Evolutionary conservation across 108 stramenopile species (phyloP).

Genomic region (Aureococcus anophagefferens): DNA sequence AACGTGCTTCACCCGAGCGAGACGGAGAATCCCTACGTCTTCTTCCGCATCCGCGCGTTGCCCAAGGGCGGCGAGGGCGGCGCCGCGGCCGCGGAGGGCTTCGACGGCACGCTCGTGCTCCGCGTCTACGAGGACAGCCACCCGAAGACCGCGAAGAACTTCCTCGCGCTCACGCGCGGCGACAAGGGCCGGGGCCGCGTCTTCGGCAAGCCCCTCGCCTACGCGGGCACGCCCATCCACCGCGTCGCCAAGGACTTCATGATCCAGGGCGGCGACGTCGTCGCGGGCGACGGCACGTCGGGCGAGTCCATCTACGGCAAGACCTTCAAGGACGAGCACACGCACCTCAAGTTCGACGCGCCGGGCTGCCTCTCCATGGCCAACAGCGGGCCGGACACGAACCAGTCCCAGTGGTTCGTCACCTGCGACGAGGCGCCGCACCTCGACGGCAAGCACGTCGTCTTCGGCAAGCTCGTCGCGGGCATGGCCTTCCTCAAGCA

Average conservation of each 20-base stretch:
- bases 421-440: slow-evolving; percentile 72
- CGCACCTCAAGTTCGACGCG: slow-evolving; percentile 62
- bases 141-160: slow-evolving; percentile 54
- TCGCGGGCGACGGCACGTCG: slow-evolving; percentile 76
- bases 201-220: slow-evolving; percentile 34
- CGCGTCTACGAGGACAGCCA: slow-evolving; percentile 44
- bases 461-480: slow-evolving; percentile 63
- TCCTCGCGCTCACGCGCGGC: slow-evolving; percentile 40
- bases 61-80: neutral
- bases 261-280: slow-evolving; percentile 86
- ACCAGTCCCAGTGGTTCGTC: slow-evolving; percentile 96
- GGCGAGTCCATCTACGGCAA: slow-evolving; percentile 66
- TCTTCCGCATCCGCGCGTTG: slow-evolving; percentile 8
- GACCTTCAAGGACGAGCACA: slow-evolving; percentile 87
- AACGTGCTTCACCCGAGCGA: neutral
- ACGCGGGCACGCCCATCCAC: slow-evolving; percentile 50
- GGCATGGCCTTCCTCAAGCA: neutral
- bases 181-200: slow-evolving; percentile 29
- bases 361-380: slow-evolving; percentile 85
- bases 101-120: slow-evolving; percentile 30
- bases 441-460: slow-evolving; percentile 80
- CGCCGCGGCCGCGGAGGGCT: neutral
- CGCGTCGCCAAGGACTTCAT: slow-evolving; percentile 56
- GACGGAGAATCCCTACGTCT: neutral
- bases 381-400: slow-evolving; percentile 78